A percentile compares a stretch with the other conserved stretches of the same genome.
Conservation (phyloP, 768 basidiomycete species). For the Rhizopogon vulgaris region DNA sequence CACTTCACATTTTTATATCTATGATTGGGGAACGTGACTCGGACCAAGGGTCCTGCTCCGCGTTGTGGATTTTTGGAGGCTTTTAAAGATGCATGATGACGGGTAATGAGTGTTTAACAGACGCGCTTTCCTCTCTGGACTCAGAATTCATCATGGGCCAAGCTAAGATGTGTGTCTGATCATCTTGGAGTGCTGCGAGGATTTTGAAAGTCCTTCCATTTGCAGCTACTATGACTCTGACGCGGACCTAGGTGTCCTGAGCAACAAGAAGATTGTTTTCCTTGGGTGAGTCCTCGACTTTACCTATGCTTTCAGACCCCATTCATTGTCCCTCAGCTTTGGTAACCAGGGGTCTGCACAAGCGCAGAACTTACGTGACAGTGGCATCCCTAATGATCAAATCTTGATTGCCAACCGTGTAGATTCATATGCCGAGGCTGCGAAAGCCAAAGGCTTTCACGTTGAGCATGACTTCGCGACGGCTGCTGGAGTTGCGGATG, state of each 20-base stretch:
- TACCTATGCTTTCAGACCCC: not conserved
- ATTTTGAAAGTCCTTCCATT: not conserved
- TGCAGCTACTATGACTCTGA: conserved; percentile 51
- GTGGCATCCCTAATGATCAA: conserved; percentile 54
- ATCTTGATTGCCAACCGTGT: conserved; percentile 54
- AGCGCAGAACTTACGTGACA: conserved; percentile 60
- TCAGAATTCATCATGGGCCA: conserved; percentile 19
- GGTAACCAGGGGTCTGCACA: conserved; percentile 65
- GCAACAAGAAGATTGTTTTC: conserved; percentile 51
- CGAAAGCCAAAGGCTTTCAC: conserved; percentile 48
- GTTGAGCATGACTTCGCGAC: conserved; percentile 53
- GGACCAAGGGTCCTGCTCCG: not conserved
- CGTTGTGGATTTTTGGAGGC: not conserved
- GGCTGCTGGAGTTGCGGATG: conserved; percentile 50
- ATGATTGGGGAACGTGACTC: conserved; percentile 9
- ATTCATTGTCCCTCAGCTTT: conserved; percentile 31
- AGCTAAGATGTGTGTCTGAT: conserved; percentile 47
- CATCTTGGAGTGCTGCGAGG: not conserved
- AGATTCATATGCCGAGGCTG: conserved; percentile 53
- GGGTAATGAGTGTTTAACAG: not conserved
- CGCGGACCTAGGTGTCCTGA: conserved; percentile 44
- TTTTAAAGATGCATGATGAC: conserved; percentile 4
- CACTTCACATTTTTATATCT: conserved; percentile 7
- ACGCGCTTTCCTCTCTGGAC: not conserved
- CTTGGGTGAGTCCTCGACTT: conserved; percentile 36